A percentile compares a stretch with the other conserved stretches of the same genome.
These are phyloP conservation scores for Perilla frutescens DNA, from an alignment of 257 asterid genomes.

Conservation along the genomic window DNA sequence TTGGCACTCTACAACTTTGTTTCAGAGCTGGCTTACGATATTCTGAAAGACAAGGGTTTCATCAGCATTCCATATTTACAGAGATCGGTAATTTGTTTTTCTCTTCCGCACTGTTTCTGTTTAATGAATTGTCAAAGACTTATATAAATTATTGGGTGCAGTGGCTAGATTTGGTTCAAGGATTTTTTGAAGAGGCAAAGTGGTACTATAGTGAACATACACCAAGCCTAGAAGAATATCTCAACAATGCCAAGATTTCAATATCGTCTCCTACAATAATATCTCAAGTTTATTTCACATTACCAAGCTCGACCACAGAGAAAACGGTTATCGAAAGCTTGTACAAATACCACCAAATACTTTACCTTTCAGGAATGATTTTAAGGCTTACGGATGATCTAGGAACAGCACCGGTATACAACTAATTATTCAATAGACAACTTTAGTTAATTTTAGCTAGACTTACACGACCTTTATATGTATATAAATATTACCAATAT, in stretches of 20 bases:
- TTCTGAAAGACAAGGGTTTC: neutral
- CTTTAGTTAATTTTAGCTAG: neutral
- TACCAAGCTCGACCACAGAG: conserved; percentile 32
- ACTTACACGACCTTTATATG: too few relatives aligned
- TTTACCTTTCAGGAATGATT: conserved; percentile 42
- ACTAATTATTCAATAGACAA: neutral
- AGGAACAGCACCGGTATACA: conserved; percentile 45
- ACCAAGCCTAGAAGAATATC: conserved; percentile 43
- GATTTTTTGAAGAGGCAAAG: conserved; percentile 44
- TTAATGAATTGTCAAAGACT: too few relatives aligned
- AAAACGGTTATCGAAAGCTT: conserved; percentile 39
- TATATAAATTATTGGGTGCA: neutral
- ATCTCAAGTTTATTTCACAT: conserved; percentile 36
- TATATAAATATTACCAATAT: too few relatives aligned
- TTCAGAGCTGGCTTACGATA: neutral
- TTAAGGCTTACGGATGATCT: conserved; percentile 50
- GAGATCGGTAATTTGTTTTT: too few relatives aligned
- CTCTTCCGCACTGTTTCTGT: too few relatives aligned
- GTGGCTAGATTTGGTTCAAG: conserved; percentile 44
- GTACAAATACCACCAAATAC: conserved; percentile 27
- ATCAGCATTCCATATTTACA: neutral
- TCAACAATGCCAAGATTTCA: conserved; percentile 49
- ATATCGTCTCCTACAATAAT: conserved; percentile 38
- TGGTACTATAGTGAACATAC: conserved; percentile 36
- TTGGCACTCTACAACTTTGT: neutral